These are phyloP conservation scores for Lycium ferocissimum DNA, from an alignment of 257 asterid species.

Conservation along the genomic window DNA sequence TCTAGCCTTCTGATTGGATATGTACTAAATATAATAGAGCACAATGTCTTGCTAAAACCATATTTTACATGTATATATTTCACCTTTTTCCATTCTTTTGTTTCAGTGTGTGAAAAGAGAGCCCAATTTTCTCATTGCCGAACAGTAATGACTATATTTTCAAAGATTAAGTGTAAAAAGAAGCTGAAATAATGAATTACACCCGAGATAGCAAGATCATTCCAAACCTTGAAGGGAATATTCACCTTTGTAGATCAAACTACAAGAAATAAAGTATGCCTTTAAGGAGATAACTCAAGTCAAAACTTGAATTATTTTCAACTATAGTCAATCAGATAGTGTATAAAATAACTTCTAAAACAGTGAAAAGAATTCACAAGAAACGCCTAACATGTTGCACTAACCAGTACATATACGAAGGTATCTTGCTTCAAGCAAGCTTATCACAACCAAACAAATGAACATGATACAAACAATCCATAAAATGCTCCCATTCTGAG, in stretches of 20 bases:
- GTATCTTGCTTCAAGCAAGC: neutral
- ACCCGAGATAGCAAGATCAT: neutral
- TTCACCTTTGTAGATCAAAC: conserved; percentile 9
- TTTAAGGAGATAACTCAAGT: neutral
- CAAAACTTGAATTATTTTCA: neutral
- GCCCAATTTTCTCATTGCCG: neutral
- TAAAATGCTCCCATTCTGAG: neutral
- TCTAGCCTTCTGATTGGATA: neutral
- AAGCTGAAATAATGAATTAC: neutral
- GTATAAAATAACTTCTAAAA: neutral
- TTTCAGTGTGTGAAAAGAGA: neutral
- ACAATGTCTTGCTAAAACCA: neutral
- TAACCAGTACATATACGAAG: neutral
- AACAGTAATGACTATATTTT: neutral
- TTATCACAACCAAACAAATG: neutral
- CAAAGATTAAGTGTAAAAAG: neutral
- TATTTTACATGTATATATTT: neutral
- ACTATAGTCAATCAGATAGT: neutral
- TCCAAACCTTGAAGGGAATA: neutral
- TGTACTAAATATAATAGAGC: neutral
- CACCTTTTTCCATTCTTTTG: conserved; percentile 1
- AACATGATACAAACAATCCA: neutral
- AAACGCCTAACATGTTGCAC: neutral
- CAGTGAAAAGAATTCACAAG: neutral
- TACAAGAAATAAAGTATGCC: conserved; percentile 1